Conservation (phyloP, 2,329 filamentous ascomycete genomes). For the Trichophyton benhamiae region DNA sequence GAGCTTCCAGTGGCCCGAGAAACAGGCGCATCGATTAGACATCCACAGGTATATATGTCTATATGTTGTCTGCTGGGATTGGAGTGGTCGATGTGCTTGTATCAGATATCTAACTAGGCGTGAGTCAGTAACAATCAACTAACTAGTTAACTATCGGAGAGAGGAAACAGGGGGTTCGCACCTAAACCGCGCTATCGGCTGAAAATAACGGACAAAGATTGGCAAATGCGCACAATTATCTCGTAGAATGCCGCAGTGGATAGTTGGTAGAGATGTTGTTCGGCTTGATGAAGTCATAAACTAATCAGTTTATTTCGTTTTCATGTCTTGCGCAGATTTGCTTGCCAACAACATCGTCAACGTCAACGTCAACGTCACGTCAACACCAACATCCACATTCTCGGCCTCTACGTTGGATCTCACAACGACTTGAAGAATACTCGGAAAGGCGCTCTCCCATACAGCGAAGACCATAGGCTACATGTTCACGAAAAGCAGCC, state of each 20-base stretch:
- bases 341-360: neutral
- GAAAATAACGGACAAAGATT: neutral
- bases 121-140: neutral
- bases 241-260: neutral
- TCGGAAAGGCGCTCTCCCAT: neutral
- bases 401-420: neutral
- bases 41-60: neutral
- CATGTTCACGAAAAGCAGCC: conserved; percentile 6
- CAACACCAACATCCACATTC: neutral
- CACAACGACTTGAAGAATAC: neutral
- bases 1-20: neutral
- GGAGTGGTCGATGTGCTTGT: neutral
- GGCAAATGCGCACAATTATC: neutral
- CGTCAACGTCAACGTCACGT: too few relatives aligned
- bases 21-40: neutral
- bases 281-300: neutral
- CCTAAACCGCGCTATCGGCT: neutral
- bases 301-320: neutral
- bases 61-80: neutral
- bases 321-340: neutral
- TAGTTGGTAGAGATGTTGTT: neutral
- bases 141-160: too few relatives aligned
- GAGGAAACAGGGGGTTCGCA: neutral
- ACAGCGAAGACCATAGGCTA: neutral
- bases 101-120: neutral